A percentile compares a stretch with the other conserved stretches of the same genome.
Evolutionary conservation across 441 rosid genomes (phyloP).

Genomic region (Euphorbia schlechtendalii): DNA sequence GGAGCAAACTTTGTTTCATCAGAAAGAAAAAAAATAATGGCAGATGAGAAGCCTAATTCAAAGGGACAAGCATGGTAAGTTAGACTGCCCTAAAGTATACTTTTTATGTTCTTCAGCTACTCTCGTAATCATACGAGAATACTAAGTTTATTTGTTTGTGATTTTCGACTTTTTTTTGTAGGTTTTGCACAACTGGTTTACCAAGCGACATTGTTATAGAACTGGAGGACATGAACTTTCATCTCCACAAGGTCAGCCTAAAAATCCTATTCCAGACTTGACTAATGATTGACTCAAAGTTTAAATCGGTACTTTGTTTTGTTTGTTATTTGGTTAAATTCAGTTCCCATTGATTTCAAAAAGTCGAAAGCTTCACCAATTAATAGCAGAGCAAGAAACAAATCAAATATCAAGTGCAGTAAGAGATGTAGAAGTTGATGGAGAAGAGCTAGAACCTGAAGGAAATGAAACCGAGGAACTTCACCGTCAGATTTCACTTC

Average conservation of each 20-base stretch:
- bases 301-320: background rate
- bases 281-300: conserved; percentile 2
- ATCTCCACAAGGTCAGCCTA: conserved; percentile 83
- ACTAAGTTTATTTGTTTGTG: background rate
- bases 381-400: conserved; percentile 66
- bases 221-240: conserved; percentile 88
- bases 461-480: conserved; percentile 45
- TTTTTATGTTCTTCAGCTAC: background rate
- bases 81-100: background rate
- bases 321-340: conserved; percentile 14
- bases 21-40: conserved; percentile 36
- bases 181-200: conserved; percentile 95
- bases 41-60: conserved; percentile 49
- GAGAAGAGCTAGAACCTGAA: conserved; percentile 17
- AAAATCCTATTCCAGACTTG: too few relatives aligned
- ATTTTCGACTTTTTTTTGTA: conserved; percentile 19
- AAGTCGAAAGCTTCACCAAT: conserved; percentile 76
- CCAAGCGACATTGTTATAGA: conserved; percentile 88
- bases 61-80: conserved; percentile 98
- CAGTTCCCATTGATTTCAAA: conserved; percentile 95
- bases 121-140: background rate
- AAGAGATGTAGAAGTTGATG: conserved; percentile 8
- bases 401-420: conserved; percentile 20
- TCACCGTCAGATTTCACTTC: conserved; percentile 48
- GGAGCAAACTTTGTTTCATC: background rate